Conservation (phyloP, 2,329 filamentous ascomycete species). For the Trichoderma afroharzianum region DNA sequence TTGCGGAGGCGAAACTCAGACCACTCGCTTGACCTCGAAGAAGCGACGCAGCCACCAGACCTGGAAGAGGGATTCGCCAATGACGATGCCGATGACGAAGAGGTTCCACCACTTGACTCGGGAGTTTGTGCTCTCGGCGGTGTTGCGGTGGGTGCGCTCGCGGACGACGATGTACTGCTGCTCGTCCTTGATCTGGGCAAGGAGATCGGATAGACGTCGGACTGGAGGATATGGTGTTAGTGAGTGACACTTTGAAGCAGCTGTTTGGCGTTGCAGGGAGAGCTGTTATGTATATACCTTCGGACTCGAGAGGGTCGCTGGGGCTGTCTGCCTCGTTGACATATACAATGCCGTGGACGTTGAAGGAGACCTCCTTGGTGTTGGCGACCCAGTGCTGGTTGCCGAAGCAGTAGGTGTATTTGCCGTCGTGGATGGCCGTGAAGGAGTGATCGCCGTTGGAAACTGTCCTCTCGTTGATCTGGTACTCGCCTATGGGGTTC, state of each 20-base stretch:
- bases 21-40: conserved; percentile 78
- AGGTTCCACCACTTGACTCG: conserved; percentile 99
- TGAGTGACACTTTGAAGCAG: not conserved
- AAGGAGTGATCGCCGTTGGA: conserved; percentile 94
- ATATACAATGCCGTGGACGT: conserved; percentile 98
- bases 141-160: conserved; percentile 95
- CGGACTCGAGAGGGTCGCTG: conserved; percentile 82
- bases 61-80: conserved; percentile 93
- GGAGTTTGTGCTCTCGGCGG: conserved; percentile 94
- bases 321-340: conserved; percentile 82
- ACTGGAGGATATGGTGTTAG: conserved; percentile 50
- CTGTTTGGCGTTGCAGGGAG: conserved; percentile 15
- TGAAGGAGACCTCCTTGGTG: conserved; percentile 98
- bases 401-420: conserved; percentile 96
- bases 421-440: conserved; percentile 77
- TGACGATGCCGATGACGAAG: conserved; percentile 85
- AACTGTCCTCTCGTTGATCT: conserved; percentile 74
- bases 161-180: conserved; percentile 94
- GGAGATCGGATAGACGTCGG: conserved; percentile 74
- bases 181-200: conserved; percentile 94
- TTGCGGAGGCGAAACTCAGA: conserved; percentile 37
- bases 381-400: conserved; percentile 97
- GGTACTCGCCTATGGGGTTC: conserved; percentile 71
- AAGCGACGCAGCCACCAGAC: conserved; percentile 99
- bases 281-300: conserved; percentile 61